Evolutionary conservation across 768 basidiomycete genomes (phyloP).

Genomic region (Amyloporia xantha): DNA sequence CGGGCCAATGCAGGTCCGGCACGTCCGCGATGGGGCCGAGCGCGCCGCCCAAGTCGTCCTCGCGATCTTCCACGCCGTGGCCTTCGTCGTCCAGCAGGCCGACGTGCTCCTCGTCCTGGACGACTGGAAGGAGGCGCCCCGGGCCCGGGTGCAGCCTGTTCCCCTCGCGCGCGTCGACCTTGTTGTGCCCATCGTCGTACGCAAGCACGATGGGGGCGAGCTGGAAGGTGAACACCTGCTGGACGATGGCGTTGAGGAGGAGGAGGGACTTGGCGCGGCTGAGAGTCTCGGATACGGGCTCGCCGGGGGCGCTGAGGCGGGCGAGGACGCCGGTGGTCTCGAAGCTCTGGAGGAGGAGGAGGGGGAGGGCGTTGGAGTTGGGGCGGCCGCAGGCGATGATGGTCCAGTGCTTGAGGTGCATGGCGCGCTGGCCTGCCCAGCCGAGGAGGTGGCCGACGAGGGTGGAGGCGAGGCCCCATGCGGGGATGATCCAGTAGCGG

Average conservation of each 20-base stretch:
- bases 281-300: slow-evolving; percentile 13
- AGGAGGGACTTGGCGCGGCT: slow-evolving; percentile 21
- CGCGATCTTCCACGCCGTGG: slow-evolving; percentile 1
- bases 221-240: slow-evolving; percentile 25
- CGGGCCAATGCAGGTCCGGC: slow-evolving; percentile 22
- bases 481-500: slow-evolving; percentile 21
- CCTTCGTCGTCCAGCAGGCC: slow-evolving; percentile 20
- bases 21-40: slow-evolving; percentile 16
- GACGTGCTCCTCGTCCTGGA: slow-evolving; percentile 24
- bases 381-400: slow-evolving; percentile 24
- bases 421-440: slow-evolving; percentile 16
- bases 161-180: slow-evolving; percentile 9
- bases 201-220: slow-evolving; percentile 19
- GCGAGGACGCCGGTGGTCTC: slow-evolving; percentile 20
- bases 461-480: slow-evolving; percentile 23
- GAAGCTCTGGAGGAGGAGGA: slow-evolving; percentile 23
- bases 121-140: slow-evolving; percentile 10
- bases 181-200: slow-evolving; percentile 12
- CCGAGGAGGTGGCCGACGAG: slow-evolving; percentile 22
- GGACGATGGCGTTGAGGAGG: slow-evolving; percentile 25
- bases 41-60: slow-evolving; percentile 7
- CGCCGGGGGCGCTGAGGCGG: slow-evolving; percentile 12
- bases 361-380: slow-evolving; percentile 24
- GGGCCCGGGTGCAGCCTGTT: slow-evolving; percentile 12
- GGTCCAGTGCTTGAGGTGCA: slow-evolving; percentile 22